Conservation (phyloP, 2,329 filamentous ascomycete genomes). For the Sclerotiophoma versabilis region DNA sequence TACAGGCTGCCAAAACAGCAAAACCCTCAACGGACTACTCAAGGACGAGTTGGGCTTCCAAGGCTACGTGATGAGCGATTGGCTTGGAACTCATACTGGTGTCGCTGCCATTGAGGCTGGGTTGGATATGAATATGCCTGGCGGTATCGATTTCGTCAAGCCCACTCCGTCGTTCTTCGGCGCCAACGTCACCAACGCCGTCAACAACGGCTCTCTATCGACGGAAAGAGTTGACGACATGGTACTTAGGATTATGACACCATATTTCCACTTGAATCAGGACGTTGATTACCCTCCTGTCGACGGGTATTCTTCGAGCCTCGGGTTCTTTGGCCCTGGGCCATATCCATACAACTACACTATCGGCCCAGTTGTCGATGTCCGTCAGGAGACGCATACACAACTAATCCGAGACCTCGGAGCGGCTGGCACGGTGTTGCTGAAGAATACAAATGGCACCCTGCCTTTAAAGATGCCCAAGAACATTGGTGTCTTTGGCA, state of each 20-base stretch:
- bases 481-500: slow-evolving; percentile 58
- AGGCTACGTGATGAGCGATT: slow-evolving; percentile 57
- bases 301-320: slow-evolving; percentile 37
- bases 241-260: slow-evolving; percentile 54
- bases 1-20: slow-evolving; percentile 40
- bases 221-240: slow-evolving; percentile 55
- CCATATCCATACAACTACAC: slow-evolving; percentile 41
- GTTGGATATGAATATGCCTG: slow-evolving; percentile 58
- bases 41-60: slow-evolving; percentile 61
- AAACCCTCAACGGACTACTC: slow-evolving; percentile 58
- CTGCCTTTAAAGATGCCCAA: slow-evolving; percentile 60
- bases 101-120: slow-evolving; percentile 54
- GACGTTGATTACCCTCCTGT: slow-evolving; percentile 46
- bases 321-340: slow-evolving; percentile 30
- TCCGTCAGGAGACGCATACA: slow-evolving; percentile 47
- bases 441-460: slow-evolving; percentile 58
- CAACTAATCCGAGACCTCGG: slow-evolving; percentile 50
- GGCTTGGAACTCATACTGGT: slow-evolving; percentile 36
- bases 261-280: slow-evolving; percentile 54
- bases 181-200: slow-evolving; percentile 46
- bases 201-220: slow-evolving; percentile 51
- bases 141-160: slow-evolving; percentile 31
- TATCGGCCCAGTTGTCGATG: slow-evolving; percentile 46
- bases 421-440: slow-evolving; percentile 50
- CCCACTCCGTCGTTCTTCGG: slow-evolving; percentile 42